phyloP scores from a whole-genome alignment of 108 stramenopile species.

The Thalassiosira profunda region DNA sequence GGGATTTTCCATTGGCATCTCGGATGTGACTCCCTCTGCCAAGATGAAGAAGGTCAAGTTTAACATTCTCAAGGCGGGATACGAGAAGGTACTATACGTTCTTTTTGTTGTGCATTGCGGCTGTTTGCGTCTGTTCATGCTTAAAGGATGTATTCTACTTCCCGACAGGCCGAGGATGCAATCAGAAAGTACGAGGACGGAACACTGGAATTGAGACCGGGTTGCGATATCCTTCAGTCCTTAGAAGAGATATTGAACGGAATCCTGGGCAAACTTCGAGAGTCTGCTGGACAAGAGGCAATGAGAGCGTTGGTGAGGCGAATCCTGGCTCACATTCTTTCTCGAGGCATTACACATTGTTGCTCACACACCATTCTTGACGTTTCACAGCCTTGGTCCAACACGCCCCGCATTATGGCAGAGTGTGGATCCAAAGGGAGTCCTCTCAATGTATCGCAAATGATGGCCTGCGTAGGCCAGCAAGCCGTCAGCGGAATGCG shows the following conservation, averaged over 20 bases:
- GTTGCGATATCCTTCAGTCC: conserved; percentile 95
- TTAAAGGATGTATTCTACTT: background rate
- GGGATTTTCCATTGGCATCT: conserved; percentile 98
- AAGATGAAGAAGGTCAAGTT: conserved; percentile 81
- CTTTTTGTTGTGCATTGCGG: background rate
- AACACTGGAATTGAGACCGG: conserved; percentile 92
- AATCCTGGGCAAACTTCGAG: conserved; percentile 94
- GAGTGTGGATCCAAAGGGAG: conserved; percentile 99
- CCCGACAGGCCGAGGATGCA: conserved; percentile 87
- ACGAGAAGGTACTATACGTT: conserved; percentile 51
- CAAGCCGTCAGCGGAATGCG: conserved; percentile 98
- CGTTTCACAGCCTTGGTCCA: conserved; percentile 62
- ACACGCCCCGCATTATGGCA: conserved; percentile 96
- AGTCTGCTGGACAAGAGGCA: conserved; percentile 95
- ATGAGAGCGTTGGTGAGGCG: conserved; percentile 78
- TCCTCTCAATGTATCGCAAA: conserved; percentile 98
- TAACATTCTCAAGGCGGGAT: conserved; percentile 80
- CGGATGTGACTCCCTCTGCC: conserved; percentile 95
- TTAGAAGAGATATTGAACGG: conserved; percentile 97
- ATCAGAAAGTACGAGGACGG: conserved; percentile 90
- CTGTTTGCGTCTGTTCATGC: background rate
- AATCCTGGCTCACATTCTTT: conserved; percentile 1
- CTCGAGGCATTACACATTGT: conserved; percentile 22
- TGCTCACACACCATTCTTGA: background rate
- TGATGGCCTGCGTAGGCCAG: conserved; percentile 99